Base-by-base conservation (phyloP, 2,329 filamentous ascomycete genomes). In the Didymellaceae sp. region DNA sequence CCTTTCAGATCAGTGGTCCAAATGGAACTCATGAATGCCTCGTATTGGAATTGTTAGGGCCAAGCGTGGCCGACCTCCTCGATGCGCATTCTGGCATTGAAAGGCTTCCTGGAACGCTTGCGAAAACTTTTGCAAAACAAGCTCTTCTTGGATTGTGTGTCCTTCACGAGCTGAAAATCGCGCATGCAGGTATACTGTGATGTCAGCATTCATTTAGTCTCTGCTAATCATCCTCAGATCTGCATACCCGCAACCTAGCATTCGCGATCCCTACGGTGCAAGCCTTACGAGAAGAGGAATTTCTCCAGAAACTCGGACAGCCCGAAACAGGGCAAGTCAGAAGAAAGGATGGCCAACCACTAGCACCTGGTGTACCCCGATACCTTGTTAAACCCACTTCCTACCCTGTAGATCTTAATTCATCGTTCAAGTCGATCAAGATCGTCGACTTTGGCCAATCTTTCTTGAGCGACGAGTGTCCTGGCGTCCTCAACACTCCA, bases 1-100 rank as follows among this genome's bases (percentile, higher is more conserved):
- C 63, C 14, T 79, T 80, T 28, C 28, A 71, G 6, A 40, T 75
- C 34, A 32, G 57, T 2, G 76, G 78, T 8, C 76, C 76, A 6
- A 80, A 80, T 60, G 76, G 78, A 9, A 63, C 24, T 2, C 77
- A 81, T 54, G 55, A 66, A n/a, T 80, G 77, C 56, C 58, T 80
- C 0, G 72, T 80, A 5, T 68, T 74, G 35, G 71, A 77, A 32
- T 59, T 75, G n/a, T 44, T 77, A 21, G 75, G 74, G 2, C 68
- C 75, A 6, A 78, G 62, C 58, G 63, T 78, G 14, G 67, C 73
- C 9, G 63, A 71, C 37, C 57, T 71, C 51, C 67, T 76, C 45
- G 57, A 63, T 38, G 52, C 59, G 8, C 67, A 64, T 14, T 73
- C 72, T 48, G 17, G 58, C 55, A 58, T 63, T 52, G 52, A 63